Evolutionary conservation across 179 eudicot species (phyloP).

Genomic region (Silene noctiflora): DNA sequence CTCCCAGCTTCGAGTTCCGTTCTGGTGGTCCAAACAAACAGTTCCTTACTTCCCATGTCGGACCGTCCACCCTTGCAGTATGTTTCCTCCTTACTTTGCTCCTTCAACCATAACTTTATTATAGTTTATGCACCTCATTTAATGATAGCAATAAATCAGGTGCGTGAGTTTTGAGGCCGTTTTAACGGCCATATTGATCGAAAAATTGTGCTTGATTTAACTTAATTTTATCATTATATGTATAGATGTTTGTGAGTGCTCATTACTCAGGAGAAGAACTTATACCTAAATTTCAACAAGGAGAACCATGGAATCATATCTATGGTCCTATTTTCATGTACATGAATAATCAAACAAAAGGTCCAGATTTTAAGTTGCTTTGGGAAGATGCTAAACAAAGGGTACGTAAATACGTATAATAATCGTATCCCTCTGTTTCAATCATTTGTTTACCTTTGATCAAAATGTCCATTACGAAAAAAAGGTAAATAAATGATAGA

Average conservation of each 20-base stretch:
- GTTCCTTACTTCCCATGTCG: slow-evolving; percentile 90
- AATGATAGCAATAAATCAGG: no score
- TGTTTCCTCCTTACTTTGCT: slow-evolving; percentile 19
- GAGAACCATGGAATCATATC: slow-evolving; percentile 84
- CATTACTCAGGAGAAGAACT: slow-evolving; percentile 74
- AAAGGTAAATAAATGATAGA: no score
- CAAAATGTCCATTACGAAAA: no score
- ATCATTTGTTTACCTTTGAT: no score
- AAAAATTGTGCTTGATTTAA: not conserved
- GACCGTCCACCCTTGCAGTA: slow-evolving; percentile 91
- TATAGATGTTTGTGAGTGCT: slow-evolving; percentile 80
- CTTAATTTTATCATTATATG: not conserved
- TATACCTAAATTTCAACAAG: slow-evolving; percentile 45
- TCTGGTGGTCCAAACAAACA: slow-evolving; percentile 94
- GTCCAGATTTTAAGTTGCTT: slow-evolving; percentile 33
- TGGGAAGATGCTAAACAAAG: slow-evolving; percentile 80
- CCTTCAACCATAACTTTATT: no score
- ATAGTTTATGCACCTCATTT: no score
- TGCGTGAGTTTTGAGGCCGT: not conserved
- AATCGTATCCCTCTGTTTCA: no score
- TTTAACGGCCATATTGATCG: not conserved
- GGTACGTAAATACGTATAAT: slow-evolving; percentile 26
- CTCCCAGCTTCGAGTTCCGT: slow-evolving; percentile 86
- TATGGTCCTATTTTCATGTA: slow-evolving; percentile 85
- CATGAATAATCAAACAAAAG: slow-evolving; percentile 42